Evolutionary conservation across 2,329 filamentous ascomycete species (phyloP), one percentile per base, ranked within the genome.

Genomic region (Ascochyta clinopodiicola): DNA sequence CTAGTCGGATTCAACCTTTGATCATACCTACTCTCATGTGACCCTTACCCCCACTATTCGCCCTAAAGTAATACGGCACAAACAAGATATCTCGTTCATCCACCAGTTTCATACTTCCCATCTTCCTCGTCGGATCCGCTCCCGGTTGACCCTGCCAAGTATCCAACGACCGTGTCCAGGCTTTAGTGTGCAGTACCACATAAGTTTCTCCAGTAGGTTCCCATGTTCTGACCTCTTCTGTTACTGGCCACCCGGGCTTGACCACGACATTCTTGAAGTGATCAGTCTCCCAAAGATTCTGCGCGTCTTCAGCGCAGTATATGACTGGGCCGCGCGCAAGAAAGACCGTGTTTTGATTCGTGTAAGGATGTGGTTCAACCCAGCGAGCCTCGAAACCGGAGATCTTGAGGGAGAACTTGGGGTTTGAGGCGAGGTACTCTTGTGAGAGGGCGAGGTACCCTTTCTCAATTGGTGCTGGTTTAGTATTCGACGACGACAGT

Each of bases 321-420:
- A 60, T 35, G 4, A 60, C 34, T 12, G 52, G 52, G 6, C 57
- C 52, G 34, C 57, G 57, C 7, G 57, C 57, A 9, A 56, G 68
- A 1, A 81, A 78, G 34, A 85, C 60, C 2, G 81, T 83, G n/a
- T 79, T 71, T 62, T 86, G 83, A 60, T 81, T 81, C 0, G 84
- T 82, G 60, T 82, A 81, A 0, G 84, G 84, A 61, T 87, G 82
- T 0, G 84, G 83, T 2, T 78, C 69, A 3, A 85, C 61, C 45
- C 80, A 79, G 29, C 81, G 77, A 15, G 83, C 78, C 32, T 75
- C 67, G 37, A 87, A 78, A 24, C 36, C 12, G 6, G 79, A 78
- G 42, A 79, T 72, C 6, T 72, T 62, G 0, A 87, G 68, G 17
- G 70, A 70, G 62, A 86, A 84, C 1, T 63, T 62, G 1, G 76